Percentiles rank a stretch among this genome's conserved stretches.
phyloP scores from a whole-genome alignment of 202 grass and related monocot species.

The Panicum hallii region DNA sequence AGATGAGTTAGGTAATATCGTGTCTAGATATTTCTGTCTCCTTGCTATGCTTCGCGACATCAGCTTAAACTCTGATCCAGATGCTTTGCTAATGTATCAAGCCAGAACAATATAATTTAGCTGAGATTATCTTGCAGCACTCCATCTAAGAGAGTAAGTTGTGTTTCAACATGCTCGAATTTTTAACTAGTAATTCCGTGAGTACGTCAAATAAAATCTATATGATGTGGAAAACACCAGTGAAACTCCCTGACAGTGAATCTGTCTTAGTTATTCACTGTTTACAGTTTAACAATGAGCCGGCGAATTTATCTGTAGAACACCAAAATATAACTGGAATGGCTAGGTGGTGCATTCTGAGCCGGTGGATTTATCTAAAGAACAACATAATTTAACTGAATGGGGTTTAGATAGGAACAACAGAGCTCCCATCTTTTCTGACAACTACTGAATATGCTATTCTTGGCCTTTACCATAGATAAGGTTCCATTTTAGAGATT shows the following conservation, averaged over 20 bases:
- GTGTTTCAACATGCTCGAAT: not conserved
- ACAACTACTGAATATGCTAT: constrained; percentile 57
- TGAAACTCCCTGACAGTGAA: constrained; percentile 3
- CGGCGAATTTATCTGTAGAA: constrained; percentile 21
- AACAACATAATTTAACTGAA: constrained; percentile 1
- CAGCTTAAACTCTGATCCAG: constrained; percentile 25
- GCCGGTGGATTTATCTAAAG: constrained; percentile 1
- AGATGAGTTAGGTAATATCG: constrained; percentile 28
- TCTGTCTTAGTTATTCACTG: not conserved
- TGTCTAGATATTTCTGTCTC: constrained; percentile 31
- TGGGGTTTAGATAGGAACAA: constrained; percentile 38
- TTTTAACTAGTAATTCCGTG: not conserved
- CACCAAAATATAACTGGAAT: not conserved
- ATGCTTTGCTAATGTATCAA: constrained; percentile 17
- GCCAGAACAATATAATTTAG: constrained; percentile 1
- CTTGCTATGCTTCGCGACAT: constrained; percentile 31
- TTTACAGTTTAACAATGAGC: not conserved
- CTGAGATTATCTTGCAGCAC: constrained; percentile 1
- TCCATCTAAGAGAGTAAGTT: not conserved
- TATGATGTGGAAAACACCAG: constrained; percentile 10
- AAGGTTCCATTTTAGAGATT: constrained; percentile 61
- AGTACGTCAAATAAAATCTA: not conserved
- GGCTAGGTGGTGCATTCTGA: constrained; percentile 21
- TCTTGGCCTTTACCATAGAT: constrained; percentile 54
- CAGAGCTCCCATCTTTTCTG: constrained; percentile 45